A percentile compares a stretch with the other conserved stretches of the same genome.
These are phyloP conservation scores for Euphorbia schlechtendalii DNA, from an alignment of 441 rosid genomes.

Conservation along the genomic window DNA sequence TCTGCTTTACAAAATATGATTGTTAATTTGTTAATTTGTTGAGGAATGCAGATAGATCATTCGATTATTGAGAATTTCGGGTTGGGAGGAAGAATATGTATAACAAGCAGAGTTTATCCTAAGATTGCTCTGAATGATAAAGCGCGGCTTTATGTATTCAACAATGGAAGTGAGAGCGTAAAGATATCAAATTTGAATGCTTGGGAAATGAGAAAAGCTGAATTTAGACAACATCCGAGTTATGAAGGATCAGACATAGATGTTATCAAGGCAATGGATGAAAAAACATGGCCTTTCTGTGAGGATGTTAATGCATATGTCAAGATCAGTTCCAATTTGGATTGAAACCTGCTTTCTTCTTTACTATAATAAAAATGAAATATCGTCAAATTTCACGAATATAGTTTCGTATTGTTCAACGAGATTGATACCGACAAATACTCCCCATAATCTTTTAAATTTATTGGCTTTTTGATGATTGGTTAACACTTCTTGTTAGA, in stretches of 20 bases:
- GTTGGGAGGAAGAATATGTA: slow-evolving; percentile 29
- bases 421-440: too few relatives aligned
- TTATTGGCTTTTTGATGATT: too few relatives aligned
- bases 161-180: slow-evolving; percentile 28
- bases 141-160: slow-evolving; percentile 30
- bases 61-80: slow-evolving; percentile 34
- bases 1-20: not conserved
- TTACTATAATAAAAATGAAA: too few relatives aligned
- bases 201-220: slow-evolving; percentile 35
- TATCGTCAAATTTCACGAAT: too few relatives aligned
- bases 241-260: not conserved
- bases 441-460: too few relatives aligned
- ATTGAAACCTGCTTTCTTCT: not conserved
- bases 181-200: slow-evolving; percentile 24
- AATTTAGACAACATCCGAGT: slow-evolving; percentile 11
- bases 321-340: not conserved
- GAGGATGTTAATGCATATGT: not conserved
- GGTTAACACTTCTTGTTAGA: too few relatives aligned
- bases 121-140: slow-evolving; percentile 32
- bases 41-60: slow-evolving; percentile 33
- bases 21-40: not conserved
- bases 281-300: not conserved
- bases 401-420: too few relatives aligned
- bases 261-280: not conserved
- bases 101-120: slow-evolving; percentile 52